Percentiles rank a stretch among this genome's conserved stretches.
These are phyloP conservation scores for Lactifluus rugatus DNA, from an alignment of 768 basidiomycete genomes.

Conservation along the genomic window DNA sequence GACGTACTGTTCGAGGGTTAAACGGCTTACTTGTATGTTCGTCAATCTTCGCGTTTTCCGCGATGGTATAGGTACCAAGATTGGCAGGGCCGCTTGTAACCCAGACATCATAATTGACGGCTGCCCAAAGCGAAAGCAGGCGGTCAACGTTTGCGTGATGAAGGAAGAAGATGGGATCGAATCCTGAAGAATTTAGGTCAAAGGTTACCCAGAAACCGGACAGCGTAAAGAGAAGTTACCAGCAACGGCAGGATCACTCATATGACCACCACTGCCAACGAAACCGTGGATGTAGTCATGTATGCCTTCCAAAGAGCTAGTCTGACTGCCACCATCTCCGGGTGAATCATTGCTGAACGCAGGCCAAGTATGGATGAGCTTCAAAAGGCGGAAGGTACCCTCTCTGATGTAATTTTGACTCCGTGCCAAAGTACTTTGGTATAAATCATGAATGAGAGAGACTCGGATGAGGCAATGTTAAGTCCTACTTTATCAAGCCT, in stretches of 20 bases:
- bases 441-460: neutral
- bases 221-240: slow-evolving; percentile 31
- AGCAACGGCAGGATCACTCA: slow-evolving; percentile 23
- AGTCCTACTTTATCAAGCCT: slow-evolving; percentile 24
- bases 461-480: neutral
- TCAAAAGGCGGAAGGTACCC: slow-evolving; percentile 28
- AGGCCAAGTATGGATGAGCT: slow-evolving; percentile 31
- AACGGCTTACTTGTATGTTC: slow-evolving; percentile 5
- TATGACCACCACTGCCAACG: slow-evolving; percentile 25
- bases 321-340: slow-evolving; percentile 30
- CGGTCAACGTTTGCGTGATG: slow-evolving; percentile 48
- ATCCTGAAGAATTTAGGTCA: slow-evolving; percentile 27
- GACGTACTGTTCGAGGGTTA: neutral
- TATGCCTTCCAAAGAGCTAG: slow-evolving; percentile 41
- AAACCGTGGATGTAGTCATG: slow-evolving; percentile 37
- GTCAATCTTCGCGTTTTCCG: neutral
- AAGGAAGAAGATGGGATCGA: slow-evolving; percentile 46
- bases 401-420: slow-evolving; percentile 8
- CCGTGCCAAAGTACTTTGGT: slow-evolving; percentile 4
- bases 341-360: slow-evolving; percentile 39
- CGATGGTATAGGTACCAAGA: slow-evolving; percentile 15
- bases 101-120: slow-evolving; percentile 35
- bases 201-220: slow-evolving; percentile 20
- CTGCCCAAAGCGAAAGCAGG: slow-evolving; percentile 42
- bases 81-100: slow-evolving; percentile 24